Evolutionary conservation across 2,329 filamentous ascomycete genomes (phyloP).

Genomic region (Aspergillus thermomutatus): DNA sequence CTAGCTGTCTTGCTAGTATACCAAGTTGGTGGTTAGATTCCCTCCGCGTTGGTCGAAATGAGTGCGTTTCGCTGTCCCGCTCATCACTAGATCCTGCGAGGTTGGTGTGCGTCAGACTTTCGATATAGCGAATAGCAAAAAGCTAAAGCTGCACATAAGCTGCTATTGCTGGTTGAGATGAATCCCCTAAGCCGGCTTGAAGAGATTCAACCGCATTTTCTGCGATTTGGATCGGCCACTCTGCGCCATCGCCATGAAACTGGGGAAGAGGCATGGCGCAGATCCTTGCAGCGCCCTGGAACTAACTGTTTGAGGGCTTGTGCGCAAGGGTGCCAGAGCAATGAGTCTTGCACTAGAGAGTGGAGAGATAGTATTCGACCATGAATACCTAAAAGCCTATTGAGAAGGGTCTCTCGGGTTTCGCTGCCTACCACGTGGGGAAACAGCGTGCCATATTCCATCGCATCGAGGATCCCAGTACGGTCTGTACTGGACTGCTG

Average conservation of each 20-base stretch:
- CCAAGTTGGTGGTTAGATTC: background rate
- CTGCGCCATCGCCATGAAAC: background rate
- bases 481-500: background rate
- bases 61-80: background rate
- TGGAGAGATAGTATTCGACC: constrained; percentile 1
- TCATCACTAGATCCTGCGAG: background rate
- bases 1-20: background rate
- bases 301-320: background rate
- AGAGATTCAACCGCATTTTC: background rate
- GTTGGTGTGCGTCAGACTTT: background rate
- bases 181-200: background rate
- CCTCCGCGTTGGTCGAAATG: background rate
- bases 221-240: background rate
- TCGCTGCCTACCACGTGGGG: background rate
- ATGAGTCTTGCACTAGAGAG: constrained; percentile 1
- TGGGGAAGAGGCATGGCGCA: background rate
- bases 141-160: constrained; percentile 3
- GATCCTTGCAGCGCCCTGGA: background rate
- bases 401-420: background rate
- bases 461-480: background rate
- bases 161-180: background rate
- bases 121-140: constrained; percentile 1
- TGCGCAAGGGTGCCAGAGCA: constrained; percentile 1
- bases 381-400: background rate
- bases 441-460: background rate